These are phyloP conservation scores for Camellia granthamiana DNA, from an alignment of 148 eudicot species.

Conservation along the genomic window DNA sequence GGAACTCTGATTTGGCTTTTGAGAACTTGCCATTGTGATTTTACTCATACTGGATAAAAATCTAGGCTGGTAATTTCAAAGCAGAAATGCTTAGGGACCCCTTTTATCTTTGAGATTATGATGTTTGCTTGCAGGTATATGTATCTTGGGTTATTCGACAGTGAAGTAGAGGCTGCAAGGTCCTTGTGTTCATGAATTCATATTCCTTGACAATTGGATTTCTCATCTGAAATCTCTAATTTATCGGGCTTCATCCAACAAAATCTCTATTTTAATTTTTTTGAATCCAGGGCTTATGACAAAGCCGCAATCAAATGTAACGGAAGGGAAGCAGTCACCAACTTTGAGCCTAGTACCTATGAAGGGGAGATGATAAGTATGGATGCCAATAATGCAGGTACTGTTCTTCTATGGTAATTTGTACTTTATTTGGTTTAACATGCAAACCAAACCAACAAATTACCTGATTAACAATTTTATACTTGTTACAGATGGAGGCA, in stretches of 20 bases:
- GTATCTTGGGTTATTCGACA: conserved; percentile 87
- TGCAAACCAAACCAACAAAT: background rate
- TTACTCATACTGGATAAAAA: conserved; percentile 1
- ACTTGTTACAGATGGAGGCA: conserved; percentile 23
- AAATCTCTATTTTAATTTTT: conserved; percentile 17
- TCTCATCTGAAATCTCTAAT: conserved; percentile 4
- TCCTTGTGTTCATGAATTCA: conserved; percentile 42
- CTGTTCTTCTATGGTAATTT: background rate
- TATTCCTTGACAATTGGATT: conserved; percentile 9
- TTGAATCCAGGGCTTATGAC: conserved; percentile 70
- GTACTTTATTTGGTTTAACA: background rate
- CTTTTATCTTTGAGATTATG: conserved; percentile 42
- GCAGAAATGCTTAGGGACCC: conserved; percentile 24
- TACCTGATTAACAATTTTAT: background rate
- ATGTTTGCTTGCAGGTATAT: conserved; percentile 79
- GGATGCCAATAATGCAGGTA: conserved; percentile 45
- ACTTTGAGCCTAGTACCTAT: conserved; percentile 57
- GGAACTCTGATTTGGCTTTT: background rate
- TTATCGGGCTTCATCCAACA: conserved; percentile 17
- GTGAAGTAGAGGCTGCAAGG: conserved; percentile 87
- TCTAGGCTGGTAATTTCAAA: conserved; percentile 8
- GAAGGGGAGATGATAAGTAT: conserved; percentile 39
- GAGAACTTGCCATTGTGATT: background rate
- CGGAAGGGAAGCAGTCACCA: conserved; percentile 67
- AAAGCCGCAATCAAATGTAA: conserved; percentile 70